Evolutionary conservation across 306 rosid genomes (phyloP), one percentile per base, ranked within the genome.

Genomic region (Coriaria nepalensis): DNA sequence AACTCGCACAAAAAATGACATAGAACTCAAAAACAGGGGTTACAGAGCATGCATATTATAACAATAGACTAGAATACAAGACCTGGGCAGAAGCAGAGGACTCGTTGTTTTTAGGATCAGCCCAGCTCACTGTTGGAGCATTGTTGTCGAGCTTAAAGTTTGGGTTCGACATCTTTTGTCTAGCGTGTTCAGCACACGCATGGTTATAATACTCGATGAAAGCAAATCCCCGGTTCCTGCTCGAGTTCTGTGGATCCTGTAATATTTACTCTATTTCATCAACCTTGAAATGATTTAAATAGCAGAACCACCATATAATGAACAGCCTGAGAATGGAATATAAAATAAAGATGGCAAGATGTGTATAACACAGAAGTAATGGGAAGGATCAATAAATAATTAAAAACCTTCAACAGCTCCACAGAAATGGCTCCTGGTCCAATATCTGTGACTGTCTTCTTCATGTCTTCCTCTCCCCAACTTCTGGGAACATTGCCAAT

Each of bases 101-200:
- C 66, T 90, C 97, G 0, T 83, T 75, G 74, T 78, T 81, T 68
- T 81, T 84, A 10, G 95, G 97, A 61, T 88, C 95, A 52, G 97
- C 97, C 97, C 97, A 90, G 77, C 97, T 90, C 60, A 84, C 97
- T 6, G 93, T 90, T 50, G 97, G 97, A 56, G 93, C 75, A 68
- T 90, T 90, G 60, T 69, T 78, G 57, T 60, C 95, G 13, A 90
- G 77, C 87, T 79, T 90, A 73, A 90, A 90, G 59, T 74, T 64
- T 47, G 95, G 77, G 55, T 61, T 70, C 90, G 71, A 74, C 97
- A 90, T 90, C 80, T 84, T 77, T 69, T 78, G 83, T 72, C 80
- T 74, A 39, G 93, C 73, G 73, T 76, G 75, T 29, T 84, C 95
- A 47, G 97, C 97, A 75, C 97, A 88, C 37, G 90, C 92, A 69